These are phyloP conservation scores for Proliferodiscus dingleyae DNA, from an alignment of 2,329 filamentous ascomycete species.

Conservation along the genomic window DNA sequence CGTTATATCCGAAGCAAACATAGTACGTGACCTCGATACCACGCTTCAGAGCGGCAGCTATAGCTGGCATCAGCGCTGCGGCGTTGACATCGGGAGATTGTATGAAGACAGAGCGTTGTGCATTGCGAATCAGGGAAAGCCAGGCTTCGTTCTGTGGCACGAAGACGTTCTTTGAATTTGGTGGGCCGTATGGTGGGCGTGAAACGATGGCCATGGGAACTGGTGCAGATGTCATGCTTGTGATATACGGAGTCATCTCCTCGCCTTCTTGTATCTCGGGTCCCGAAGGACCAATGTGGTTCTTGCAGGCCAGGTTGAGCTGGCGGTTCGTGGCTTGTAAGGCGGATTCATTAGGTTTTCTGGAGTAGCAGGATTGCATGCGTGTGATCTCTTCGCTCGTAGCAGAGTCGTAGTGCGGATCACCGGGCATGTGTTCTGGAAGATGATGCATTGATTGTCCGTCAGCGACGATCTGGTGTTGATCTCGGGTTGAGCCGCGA, in stretches of 20 bases:
- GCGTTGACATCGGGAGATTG: conserved; percentile 76
- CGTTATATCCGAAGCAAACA: conserved; percentile 75
- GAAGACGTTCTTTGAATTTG: conserved; percentile 54
- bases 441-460: conserved; percentile 28
- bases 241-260: conserved; percentile 63
- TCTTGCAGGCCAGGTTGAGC: conserved; percentile 58
- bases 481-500: conserved; percentile 16
- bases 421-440: conserved; percentile 51
- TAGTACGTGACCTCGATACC: conserved; percentile 67
- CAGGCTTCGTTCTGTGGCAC: conserved; percentile 74
- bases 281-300: conserved; percentile 45
- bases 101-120: conserved; percentile 63
- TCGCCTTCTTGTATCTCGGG: conserved; percentile 48
- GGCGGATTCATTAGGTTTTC: conserved; percentile 45
- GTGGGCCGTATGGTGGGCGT: conserved; percentile 60
- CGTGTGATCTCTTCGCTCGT: conserved; percentile 57
- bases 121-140: conserved; percentile 64
- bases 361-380: conserved; percentile 52
- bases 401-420: conserved; percentile 60
- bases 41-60: conserved; percentile 59
- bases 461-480: conserved; percentile 12
- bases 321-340: conserved; percentile 58
- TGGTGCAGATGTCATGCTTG: conserved; percentile 46
- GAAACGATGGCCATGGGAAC: conserved; percentile 71
- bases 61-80: conserved; percentile 57